Conservation (phyloP, 768 basidiomycete genomes). For the Cubamyces sp. region DNA sequence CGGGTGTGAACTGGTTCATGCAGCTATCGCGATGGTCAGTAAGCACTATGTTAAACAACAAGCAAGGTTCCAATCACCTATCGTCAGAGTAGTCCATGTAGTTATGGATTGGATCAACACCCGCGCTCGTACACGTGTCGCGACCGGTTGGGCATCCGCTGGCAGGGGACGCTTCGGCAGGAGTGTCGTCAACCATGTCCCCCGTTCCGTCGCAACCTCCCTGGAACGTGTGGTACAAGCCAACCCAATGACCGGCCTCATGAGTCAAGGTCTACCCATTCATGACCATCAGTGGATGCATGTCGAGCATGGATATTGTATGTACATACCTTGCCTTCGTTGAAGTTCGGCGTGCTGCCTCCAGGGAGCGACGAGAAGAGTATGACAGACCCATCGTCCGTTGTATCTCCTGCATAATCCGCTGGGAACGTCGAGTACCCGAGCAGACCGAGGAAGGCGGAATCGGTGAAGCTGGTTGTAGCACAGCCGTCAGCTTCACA, state of each 20-base stretch:
- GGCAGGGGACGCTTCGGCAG: slow-evolving; percentile 49
- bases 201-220: slow-evolving; percentile 47
- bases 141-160: slow-evolving; percentile 41
- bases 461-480: not conserved
- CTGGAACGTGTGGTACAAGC: slow-evolving; percentile 63
- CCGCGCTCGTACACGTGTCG: slow-evolving; percentile 34
- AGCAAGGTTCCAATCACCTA: slow-evolving; percentile 9
- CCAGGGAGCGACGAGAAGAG: slow-evolving; percentile 42
- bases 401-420: slow-evolving; percentile 41
- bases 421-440: slow-evolving; percentile 60
- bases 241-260: slow-evolving; percentile 64
- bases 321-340: slow-evolving; percentile 35
- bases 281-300: not conserved
- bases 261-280: slow-evolving; percentile 50
- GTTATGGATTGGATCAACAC: slow-evolving; percentile 51
- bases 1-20: slow-evolving; percentile 53
- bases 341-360: slow-evolving; percentile 46
- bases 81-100: slow-evolving; percentile 61
- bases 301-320: not conserved
- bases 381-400: slow-evolving; percentile 52
- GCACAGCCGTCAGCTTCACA: not conserved
- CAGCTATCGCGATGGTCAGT: slow-evolving; percentile 33
- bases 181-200: slow-evolving; percentile 51
- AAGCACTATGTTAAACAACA: no score
- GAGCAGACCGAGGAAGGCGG: slow-evolving; percentile 42